phyloP scores from a whole-genome alignment of 1,139 yeast species.

The Debaryomyces subglobosus region DNA sequence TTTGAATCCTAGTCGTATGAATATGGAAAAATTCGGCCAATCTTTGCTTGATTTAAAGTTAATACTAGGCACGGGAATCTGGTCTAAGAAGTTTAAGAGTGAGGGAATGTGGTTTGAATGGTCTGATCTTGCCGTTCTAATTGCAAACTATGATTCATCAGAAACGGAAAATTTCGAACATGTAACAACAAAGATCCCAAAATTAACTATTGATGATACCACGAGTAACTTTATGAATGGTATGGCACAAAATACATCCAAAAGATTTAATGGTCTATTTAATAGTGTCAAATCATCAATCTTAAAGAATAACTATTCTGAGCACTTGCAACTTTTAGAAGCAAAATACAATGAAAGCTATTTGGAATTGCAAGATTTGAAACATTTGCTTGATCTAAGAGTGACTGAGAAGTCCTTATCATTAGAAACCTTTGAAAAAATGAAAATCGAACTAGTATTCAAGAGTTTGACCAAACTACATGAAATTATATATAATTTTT shows the following conservation, averaged over 20 bases:
- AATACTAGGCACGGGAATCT: conserved; percentile 36
- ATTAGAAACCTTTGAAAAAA: conserved; percentile 41
- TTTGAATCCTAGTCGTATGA: conserved; percentile 41
- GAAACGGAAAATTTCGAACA: background rate
- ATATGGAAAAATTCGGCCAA: conserved; percentile 49
- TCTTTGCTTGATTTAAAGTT: conserved; percentile 39
- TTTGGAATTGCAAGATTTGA: conserved; percentile 35
- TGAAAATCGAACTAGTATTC: conserved; percentile 39
- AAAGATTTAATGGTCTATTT: conserved; percentile 36
- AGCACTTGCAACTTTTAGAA: conserved; percentile 33
- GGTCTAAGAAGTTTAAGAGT: conserved; percentile 40
- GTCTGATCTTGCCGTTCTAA: conserved; percentile 38
- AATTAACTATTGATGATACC: conserved; percentile 18
- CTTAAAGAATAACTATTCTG: conserved; percentile 35
- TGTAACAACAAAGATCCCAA: conserved; percentile 2
- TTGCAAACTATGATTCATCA: conserved; percentile 19
- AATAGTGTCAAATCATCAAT: conserved; percentile 33
- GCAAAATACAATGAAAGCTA: conserved; percentile 36
- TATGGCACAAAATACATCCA: conserved; percentile 28
- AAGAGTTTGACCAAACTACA: conserved; percentile 39
- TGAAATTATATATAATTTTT: conserved; percentile 36
- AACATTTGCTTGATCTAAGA: conserved; percentile 35
- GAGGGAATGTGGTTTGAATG: conserved; percentile 54
- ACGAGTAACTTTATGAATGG: conserved; percentile 28
- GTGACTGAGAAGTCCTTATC: conserved; percentile 25